phyloP scores from a whole-genome alignment of 495 filamentous ascomycete genomes.

The Hypoxylon subgilvum region DNA sequence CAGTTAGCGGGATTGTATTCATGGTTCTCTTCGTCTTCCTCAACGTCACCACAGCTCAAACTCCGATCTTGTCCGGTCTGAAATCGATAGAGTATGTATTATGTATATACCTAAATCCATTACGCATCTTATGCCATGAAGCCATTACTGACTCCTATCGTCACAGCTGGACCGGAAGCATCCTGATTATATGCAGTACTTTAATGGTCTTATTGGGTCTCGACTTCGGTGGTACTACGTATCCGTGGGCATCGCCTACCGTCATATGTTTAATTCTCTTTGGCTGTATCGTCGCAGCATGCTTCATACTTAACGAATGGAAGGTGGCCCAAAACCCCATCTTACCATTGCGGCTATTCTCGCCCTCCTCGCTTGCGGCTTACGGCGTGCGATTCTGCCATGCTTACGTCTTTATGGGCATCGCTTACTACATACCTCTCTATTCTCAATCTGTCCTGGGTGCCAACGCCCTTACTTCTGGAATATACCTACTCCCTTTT shows the following conservation, averaged over 20 bases:
- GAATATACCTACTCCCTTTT: constrained; percentile 54
- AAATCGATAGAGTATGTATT: constrained; percentile 55
- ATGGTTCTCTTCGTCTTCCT: constrained; percentile 62
- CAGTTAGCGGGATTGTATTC: constrained; percentile 59
- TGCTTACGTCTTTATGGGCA: constrained; percentile 23
- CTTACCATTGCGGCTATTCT: constrained; percentile 69
- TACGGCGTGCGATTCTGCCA: constrained; percentile 59
- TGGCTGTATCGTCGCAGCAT: constrained; percentile 58
- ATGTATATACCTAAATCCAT: too few relatives aligned
- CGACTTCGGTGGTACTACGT: constrained; percentile 68
- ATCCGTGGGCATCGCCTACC: constrained; percentile 68
- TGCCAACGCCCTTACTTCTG: constrained; percentile 48
- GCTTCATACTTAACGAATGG: constrained; percentile 67
- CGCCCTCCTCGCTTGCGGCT: constrained; percentile 56
- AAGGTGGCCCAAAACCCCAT: constrained; percentile 70
- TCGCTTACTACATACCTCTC: constrained; percentile 60
- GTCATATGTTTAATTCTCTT: constrained; percentile 74
- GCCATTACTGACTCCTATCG: too few relatives aligned
- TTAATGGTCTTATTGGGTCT: constrained; percentile 75
- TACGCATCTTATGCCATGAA: too few relatives aligned
- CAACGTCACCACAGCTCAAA: constrained; percentile 64
- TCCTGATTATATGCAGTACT: constrained; percentile 65
- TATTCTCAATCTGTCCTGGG: constrained; percentile 66
- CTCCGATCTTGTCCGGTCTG: constrained; percentile 54
- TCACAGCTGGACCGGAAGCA: constrained; percentile 55